Percentiles rank a stretch among this genome's conserved stretches.
Conservation (phyloP, 1,284 basidiomycete genomes). For the Apiotrichum gracile region DNA sequence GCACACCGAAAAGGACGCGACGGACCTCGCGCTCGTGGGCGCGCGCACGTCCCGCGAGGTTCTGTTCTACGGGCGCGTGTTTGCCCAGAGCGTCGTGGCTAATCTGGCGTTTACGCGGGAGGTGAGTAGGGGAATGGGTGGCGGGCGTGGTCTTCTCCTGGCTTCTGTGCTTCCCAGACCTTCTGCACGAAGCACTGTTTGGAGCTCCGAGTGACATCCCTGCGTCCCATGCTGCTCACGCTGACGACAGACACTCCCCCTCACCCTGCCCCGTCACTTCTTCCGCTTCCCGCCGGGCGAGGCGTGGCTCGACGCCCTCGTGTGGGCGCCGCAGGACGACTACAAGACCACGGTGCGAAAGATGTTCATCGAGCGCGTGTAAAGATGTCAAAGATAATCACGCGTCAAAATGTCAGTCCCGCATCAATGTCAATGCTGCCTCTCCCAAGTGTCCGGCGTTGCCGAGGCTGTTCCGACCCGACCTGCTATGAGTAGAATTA, state of each 20-base stretch:
- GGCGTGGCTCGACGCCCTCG: constrained; percentile 1
- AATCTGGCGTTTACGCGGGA: constrained; percentile 20
- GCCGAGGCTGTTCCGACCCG: no score
- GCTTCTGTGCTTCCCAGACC: no score
- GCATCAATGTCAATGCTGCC: no score
- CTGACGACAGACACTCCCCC: constrained; percentile 5
- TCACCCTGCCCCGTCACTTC: constrained; percentile 15
- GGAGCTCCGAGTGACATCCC: neutral
- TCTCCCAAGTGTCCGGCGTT: no score
- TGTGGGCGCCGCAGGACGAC: constrained; percentile 1
- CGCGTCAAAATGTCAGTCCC: no score
- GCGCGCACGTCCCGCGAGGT: constrained; percentile 19
- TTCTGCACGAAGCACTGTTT: no score
- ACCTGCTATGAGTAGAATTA: no score
- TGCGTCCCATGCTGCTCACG: no score
- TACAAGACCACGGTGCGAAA: neutral
- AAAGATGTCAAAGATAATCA: no score
- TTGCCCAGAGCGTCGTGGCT: constrained; percentile 19
- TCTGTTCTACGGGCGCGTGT: constrained; percentile 32
- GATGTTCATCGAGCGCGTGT: no score
- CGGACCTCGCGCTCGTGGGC: constrained; percentile 10
- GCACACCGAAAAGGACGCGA: constrained; percentile 13
- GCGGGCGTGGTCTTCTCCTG: no score
- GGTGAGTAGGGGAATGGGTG: constrained; percentile 11
- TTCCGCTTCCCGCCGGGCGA: neutral